Base-by-base conservation (phyloP, 2,329 filamentous ascomycete species). In the Stachybotrys chartarum region DNA sequence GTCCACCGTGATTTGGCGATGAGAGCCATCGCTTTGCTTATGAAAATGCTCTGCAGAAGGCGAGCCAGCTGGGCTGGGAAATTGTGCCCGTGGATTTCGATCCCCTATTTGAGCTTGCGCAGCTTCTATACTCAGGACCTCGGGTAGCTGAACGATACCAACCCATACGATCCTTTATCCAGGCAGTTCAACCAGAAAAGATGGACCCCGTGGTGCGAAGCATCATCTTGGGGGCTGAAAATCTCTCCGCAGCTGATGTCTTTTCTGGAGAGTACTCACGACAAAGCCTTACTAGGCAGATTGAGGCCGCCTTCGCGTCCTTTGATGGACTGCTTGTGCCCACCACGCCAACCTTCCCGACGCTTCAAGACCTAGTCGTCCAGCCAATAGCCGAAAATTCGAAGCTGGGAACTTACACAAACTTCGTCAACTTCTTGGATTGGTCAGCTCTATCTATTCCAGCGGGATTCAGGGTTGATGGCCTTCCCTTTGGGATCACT, bases 381-480 rank as follows among this genome's bases (percentile, higher is more conserved):
- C 77, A 82, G 47, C 82, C 82, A 0, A 72, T 85, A 24, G 67
- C 65, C 16, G 74, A 79, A 61, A 85, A 85, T 60, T 78, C 78
- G 5, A 66, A 73, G 4, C 63, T 83, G 6, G 80, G 81, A 6
- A 77, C 74, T 3, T 85, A 83, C 55, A 83, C 81, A 0, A 82
- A 84, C 61, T 84, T 80, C 61, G 83, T 77, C 16, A 85, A 85
- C 60, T 79, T 85, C 31, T 65, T 85, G 17, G 82, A 85, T 64
- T 73, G 83, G 60, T 78, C 76, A 45, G 80, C 77, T 3, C 60
- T 82, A 10, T 74, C 78, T 1, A 71, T 83, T n/a, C 79, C 80
- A 1, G 80, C 80, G 1, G 76, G 76, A 1, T 72, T 71, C 42
- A 57, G 70, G 1, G 42, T 59, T 0, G 68, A 73, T 39, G 69